phyloP scores from a whole-genome alignment of 257 asterid genomes.

The Solanum gracilifrons region DNA sequence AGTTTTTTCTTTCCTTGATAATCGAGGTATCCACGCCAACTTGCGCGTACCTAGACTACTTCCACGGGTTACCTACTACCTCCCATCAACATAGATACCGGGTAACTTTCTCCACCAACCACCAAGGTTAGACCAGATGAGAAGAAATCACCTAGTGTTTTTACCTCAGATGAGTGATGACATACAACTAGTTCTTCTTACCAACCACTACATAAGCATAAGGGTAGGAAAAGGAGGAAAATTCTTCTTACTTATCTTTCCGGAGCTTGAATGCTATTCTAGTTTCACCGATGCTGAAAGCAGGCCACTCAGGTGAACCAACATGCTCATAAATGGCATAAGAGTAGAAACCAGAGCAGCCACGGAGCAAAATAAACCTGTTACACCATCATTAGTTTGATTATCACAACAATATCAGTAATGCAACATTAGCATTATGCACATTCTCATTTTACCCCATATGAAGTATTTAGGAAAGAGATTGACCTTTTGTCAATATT shows the following conservation, averaged over 20 bases:
- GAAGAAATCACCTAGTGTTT: not conserved
- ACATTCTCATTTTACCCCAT: not conserved
- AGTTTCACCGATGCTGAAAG: slow-evolving; percentile 63
- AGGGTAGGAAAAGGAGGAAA: not conserved
- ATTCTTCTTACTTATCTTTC: slow-evolving; percentile 48
- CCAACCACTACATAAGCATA: not conserved
- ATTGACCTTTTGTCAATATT: slow-evolving; percentile 75
- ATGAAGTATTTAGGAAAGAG: not conserved
- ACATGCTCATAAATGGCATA: slow-evolving; percentile 68
- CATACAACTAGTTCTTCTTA: not conserved
- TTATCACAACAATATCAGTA: not conserved
- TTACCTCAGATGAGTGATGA: not conserved
- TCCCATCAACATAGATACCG: not conserved
- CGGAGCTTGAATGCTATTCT: slow-evolving; percentile 66
- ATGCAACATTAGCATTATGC: not conserved
- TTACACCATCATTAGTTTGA: not conserved
- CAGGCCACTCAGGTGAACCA: slow-evolving; percentile 73
- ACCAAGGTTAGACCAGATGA: not conserved
- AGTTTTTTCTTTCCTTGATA: not conserved
- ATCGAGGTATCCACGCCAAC: not conserved
- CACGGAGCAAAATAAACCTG: slow-evolving; percentile 65
- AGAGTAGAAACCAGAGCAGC: slow-evolving; percentile 61
- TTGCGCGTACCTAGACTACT: not conserved
- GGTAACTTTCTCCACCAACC: not conserved
- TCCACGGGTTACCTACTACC: not conserved